Evolutionary conservation across 164 flowering plant species (phyloP), one percentile per base, ranked within the genome.

Genomic region (Piper longum): DNA sequence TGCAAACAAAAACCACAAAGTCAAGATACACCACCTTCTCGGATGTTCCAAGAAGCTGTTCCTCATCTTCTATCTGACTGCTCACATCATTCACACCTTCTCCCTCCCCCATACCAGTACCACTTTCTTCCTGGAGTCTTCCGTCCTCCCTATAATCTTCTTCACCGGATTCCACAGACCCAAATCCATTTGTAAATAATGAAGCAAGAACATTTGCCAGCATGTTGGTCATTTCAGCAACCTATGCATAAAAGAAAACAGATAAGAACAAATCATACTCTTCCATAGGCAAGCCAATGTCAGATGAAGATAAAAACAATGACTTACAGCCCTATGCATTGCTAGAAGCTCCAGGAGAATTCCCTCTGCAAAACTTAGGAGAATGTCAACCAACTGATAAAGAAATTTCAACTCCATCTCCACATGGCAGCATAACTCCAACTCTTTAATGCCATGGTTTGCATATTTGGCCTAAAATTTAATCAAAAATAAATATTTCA

Each of bases 71-170:
- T 64, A 95, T 87, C 77, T 95, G 87, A 61, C 87, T 89, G 67
- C 97, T 95, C 54, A 95, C 97, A 75, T 95, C 99, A 60, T 84
- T 87, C 26, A 65, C 4, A 60, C 99, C 99, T 2, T 56, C 77
- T 72, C 99, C 99, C 65, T 95, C 99, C 12, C 97, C 97, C 95
- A 95, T 87, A 64, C 99, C 97, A 12, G 96, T 95, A 75, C 99
- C 99, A 68, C 43, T 72, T 39, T 82, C 83, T 67, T 82, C 82
- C 72, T 88, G 78, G 42, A 79, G 56, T 40, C 2, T 63, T 60
- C 78, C 84, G 67, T 59, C 67, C 39, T 59, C 16, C 41, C 56
- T 48, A 39, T 81, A 82, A 60, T 80, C 85, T 26, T 16, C 82
- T 60, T 80, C 65, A 2, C 81, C 85, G 14, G 26, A 57, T 69